Evolutionary conservation across 257 asterid genomes (phyloP).

Genomic region (Solanum corneliomulleri): DNA sequence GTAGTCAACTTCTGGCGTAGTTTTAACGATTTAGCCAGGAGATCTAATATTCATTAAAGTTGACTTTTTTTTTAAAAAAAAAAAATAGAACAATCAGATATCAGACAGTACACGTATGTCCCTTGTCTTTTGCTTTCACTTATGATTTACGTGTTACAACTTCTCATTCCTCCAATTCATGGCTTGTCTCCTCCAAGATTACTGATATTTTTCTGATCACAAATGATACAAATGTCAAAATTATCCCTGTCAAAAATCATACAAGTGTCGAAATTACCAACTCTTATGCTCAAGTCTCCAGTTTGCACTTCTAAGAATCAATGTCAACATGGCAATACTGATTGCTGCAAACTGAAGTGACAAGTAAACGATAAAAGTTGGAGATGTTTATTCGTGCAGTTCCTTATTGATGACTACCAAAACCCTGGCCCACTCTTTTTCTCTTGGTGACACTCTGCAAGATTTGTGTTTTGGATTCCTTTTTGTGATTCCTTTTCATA

Average conservation of each 20-base stretch:
- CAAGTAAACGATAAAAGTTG: background rate
- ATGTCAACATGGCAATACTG: background rate
- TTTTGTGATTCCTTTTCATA: background rate
- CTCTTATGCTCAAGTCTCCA: background rate
- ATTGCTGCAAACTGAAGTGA: background rate
- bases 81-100: background rate
- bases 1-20: background rate
- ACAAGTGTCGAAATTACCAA: background rate
- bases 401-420: background rate
- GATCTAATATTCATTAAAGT: background rate
- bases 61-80: background rate
- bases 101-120: background rate
- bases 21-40: background rate
- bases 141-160: background rate
- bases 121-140: background rate
- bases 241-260: background rate
- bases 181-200: background rate
- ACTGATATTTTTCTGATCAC: background rate
- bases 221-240: background rate
- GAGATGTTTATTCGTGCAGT: background rate
- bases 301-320: background rate
- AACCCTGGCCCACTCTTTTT: background rate
- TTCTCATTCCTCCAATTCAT: background rate
- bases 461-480: background rate
- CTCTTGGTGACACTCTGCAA: background rate